These are phyloP conservation scores for Microdochium bolleyi DNA, from an alignment of 2,329 filamentous ascomycete species.

Conservation along the genomic window DNA sequence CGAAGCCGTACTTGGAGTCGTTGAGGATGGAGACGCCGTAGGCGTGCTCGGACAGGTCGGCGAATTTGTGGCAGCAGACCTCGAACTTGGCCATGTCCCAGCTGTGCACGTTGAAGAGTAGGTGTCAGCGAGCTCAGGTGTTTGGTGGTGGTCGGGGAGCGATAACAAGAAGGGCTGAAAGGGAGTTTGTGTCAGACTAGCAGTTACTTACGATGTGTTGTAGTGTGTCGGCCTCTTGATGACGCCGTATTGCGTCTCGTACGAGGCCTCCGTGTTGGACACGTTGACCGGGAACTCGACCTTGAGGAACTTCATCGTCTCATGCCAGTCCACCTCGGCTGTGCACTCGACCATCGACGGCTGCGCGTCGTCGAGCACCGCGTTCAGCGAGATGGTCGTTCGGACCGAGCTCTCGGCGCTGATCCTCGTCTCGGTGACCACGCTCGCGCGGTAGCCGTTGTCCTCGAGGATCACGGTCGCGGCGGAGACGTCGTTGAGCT, in stretches of 20 bases:
- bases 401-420: slow-evolving; percentile 80
- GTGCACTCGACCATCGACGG: slow-evolving; percentile 67
- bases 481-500: slow-evolving; percentile 50
- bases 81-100: slow-evolving; percentile 99
- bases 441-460: slow-evolving; percentile 67
- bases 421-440: slow-evolving; percentile 79
- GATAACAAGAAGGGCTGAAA: background rate
- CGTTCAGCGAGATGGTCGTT: slow-evolving; percentile 74
- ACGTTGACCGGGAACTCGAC: slow-evolving; percentile 95
- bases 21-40: slow-evolving; percentile 93
- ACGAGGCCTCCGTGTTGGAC: slow-evolving; percentile 83
- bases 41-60: slow-evolving; percentile 77
- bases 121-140: no score
- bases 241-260: slow-evolving; percentile 91
- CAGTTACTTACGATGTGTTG: slow-evolving; percentile 53
- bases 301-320: slow-evolving; percentile 97
- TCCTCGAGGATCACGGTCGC: slow-evolving; percentile 64
- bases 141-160: background rate
- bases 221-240: slow-evolving; percentile 89
- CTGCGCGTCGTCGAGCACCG: slow-evolving; percentile 54
- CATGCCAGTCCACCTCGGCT: slow-evolving; percentile 91
- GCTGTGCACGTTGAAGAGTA: slow-evolving; percentile 25
- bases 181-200: background rate
- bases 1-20: slow-evolving; percentile 94
- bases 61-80: slow-evolving; percentile 92